Conservation (phyloP, 257 asterid species). For the Cynanchum wilfordii region DNA sequence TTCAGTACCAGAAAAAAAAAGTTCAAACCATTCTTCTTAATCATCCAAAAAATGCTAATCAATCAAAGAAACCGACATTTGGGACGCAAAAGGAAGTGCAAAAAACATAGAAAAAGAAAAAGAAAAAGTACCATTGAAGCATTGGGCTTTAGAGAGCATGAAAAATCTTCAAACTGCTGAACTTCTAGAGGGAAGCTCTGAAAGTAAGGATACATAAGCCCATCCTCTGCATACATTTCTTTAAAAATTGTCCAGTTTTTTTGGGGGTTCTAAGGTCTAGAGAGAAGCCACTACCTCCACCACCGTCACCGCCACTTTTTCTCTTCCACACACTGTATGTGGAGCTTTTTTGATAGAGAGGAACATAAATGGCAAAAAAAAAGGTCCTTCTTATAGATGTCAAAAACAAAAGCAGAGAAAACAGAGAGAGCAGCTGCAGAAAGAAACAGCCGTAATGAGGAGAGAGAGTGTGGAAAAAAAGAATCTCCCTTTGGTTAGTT, state of each 20-base stretch:
- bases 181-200: conserved; percentile 52
- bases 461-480: conserved; percentile 26
- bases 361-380: conserved; percentile 26
- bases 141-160: conserved; percentile 45
- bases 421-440: conserved; percentile 16
- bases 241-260: neutral
- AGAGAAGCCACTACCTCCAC: too few relatives aligned
- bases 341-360: conserved; percentile 16
- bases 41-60: conserved; percentile 13
- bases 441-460: conserved; percentile 32
- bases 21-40: conserved; percentile 16
- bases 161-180: conserved; percentile 59
- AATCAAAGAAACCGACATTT: conserved; percentile 7
- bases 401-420: conserved; percentile 13
- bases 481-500: conserved; percentile 49
- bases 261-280: neutral
- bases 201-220: conserved; percentile 56
- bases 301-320: neutral
- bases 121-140: conserved; percentile 43
- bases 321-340: conserved; percentile 17
- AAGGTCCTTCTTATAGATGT: conserved; percentile 46
- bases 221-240: conserved; percentile 76
- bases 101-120: neutral
- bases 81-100: neutral
- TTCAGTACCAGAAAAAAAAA: conserved; percentile 14